A percentile compares a stretch with the other conserved stretches of the same genome.
phyloP scores from a whole-genome alignment of 176 grass and related monocot genomes.

The Oryza officinalis region DNA sequence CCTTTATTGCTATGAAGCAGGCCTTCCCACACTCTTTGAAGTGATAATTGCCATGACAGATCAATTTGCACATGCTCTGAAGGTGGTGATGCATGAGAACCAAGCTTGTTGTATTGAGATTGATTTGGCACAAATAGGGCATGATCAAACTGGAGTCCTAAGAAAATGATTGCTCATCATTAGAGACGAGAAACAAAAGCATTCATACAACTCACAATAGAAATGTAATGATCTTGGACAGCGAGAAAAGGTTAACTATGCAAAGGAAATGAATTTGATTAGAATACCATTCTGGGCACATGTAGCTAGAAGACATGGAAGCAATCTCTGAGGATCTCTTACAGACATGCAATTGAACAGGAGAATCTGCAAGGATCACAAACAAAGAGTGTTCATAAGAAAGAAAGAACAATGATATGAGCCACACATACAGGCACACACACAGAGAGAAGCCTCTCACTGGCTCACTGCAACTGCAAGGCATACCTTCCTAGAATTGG shows the following conservation, averaged over 20 bases:
- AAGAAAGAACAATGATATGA: constrained; percentile 1
- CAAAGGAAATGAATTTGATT: constrained; percentile 16
- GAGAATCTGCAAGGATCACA: constrained; percentile 61
- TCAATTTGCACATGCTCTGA: constrained; percentile 71
- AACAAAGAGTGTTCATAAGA: constrained; percentile 28
- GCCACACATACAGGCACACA: background rate
- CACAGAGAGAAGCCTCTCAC: constrained; percentile 16
- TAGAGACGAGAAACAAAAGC: constrained; percentile 11
- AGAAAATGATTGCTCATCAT: constrained; percentile 25
- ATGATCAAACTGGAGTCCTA: constrained; percentile 76
- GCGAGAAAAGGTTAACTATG: background rate
- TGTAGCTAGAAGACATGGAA: constrained; percentile 71
- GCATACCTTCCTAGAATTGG: constrained; percentile 62
- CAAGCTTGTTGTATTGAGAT: constrained; percentile 84
- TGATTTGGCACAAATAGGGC: constrained; percentile 93
- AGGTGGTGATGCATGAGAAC: constrained; percentile 66
- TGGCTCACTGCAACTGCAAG: constrained; percentile 20
- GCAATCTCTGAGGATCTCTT: constrained; percentile 88
- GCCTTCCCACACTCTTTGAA: constrained; percentile 79
- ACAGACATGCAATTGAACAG: constrained; percentile 99
- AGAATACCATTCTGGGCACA: constrained; percentile 70
- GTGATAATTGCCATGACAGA: constrained; percentile 85
- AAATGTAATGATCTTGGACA: constrained; percentile 17
- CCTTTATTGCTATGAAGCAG: constrained; percentile 64
- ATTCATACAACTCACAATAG: constrained; percentile 20